Evolutionary conservation across 345 rosid genomes (phyloP).

Genomic region (Murraya paniculata): DNA sequence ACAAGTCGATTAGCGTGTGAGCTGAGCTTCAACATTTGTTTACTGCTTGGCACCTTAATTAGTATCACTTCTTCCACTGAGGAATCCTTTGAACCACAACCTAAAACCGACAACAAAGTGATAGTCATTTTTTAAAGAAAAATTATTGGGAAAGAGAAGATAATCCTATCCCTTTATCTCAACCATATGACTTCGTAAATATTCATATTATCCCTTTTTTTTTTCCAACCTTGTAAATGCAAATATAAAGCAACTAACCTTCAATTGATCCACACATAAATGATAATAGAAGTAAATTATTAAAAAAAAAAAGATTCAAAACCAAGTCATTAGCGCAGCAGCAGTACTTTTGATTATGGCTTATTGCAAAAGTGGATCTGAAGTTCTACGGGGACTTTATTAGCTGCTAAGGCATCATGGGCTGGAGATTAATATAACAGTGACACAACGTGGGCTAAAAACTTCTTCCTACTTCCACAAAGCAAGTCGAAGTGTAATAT

Average conservation of each 20-base stretch:
- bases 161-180: neutral
- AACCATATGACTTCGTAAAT: neutral
- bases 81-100: constrained; percentile 84
- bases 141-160: neutral
- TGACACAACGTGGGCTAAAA: neutral
- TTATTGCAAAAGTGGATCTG: neutral
- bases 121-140: neutral
- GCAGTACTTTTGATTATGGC: neutral
- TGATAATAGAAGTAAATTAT: neutral
- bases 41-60: neutral
- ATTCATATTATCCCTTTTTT: neutral
- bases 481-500: neutral
- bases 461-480: neutral
- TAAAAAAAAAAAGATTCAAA: neutral
- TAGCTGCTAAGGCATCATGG: neutral
- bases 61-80: constrained; percentile 88
- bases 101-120: constrained; percentile 28
- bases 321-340: neutral
- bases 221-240: neutral
- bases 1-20: neutral
- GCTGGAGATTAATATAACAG: neutral
- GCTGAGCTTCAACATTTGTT: neutral
- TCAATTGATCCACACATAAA: neutral
- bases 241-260: neutral
- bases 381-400: neutral